phyloP scores from a whole-genome alignment of 2,329 filamentous ascomycete species.

The Diplodia intermedia region DNA sequence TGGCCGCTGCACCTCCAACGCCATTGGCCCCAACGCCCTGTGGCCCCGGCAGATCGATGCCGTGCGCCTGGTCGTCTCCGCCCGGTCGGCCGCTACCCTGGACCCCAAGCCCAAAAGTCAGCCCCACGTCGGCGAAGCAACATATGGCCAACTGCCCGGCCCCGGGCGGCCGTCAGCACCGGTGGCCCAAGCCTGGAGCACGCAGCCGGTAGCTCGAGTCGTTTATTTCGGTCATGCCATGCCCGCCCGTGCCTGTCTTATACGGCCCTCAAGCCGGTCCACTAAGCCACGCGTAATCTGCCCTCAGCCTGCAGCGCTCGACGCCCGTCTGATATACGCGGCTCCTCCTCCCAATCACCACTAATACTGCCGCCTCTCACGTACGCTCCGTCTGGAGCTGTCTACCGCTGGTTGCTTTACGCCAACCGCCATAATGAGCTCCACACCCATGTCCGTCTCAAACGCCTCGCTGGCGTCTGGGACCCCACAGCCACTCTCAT shows the following conservation, averaged over 20 bases:
- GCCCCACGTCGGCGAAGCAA: conserved; percentile 12
- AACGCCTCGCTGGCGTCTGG: neutral
- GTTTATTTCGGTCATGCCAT: conserved; percentile 18
- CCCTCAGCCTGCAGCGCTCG: conserved; percentile 4
- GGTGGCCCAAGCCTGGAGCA: neutral
- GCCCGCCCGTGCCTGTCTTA: conserved; percentile 9
- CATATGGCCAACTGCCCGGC: conserved; percentile 14
- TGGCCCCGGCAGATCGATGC: conserved; percentile 28
- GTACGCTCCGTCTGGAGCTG: conserved; percentile 2
- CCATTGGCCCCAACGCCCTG: neutral
- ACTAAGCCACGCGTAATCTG: conserved; percentile 18
- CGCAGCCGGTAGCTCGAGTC: neutral
- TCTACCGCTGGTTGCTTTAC: neutral
- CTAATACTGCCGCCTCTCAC: conserved; percentile 6
- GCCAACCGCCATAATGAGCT: neutral
- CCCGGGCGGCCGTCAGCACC: conserved; percentile 19
- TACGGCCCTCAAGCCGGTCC: neutral
- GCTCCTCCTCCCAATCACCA: neutral
- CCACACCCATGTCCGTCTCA: neutral
- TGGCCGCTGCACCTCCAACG: neutral
- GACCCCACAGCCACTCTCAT: neutral
- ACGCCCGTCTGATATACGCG: conserved; percentile 15
- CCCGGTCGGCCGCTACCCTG: neutral
- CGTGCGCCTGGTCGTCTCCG: conserved; percentile 21
- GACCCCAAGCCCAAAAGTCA: conserved; percentile 1